Base-by-base conservation (phyloP, 176 grass and related monocot species). In the Bromus sterilis region DNA sequence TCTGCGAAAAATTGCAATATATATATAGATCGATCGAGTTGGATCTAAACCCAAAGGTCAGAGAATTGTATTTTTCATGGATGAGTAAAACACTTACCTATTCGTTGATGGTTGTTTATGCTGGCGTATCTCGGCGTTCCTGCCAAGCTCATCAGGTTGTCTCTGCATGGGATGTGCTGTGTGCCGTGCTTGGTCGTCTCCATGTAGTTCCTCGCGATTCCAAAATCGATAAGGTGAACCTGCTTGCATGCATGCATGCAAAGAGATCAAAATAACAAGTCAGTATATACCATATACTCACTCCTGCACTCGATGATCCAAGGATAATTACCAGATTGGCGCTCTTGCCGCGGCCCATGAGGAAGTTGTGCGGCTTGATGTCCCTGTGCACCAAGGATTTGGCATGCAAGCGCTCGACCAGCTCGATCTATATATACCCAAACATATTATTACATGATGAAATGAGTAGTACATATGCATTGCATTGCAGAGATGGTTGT, bases 341-440 rank as follows among this genome's bases (percentile, higher is more conserved):
- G 86, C 80, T 90, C 59, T 82, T 79, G 39, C 89, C 89, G 43
- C 83, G 83, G 66, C 93, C 93, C 87, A 92, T 91, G 57, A 95
- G 93, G 63, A 95, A 95, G 67, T 92, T 95, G 49, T 95, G 89
- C 0, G 93, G 87, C 82, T 95, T 95, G 56, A 95, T 92, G 83
- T 92, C 93, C 80, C 78, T 87, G 68, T 71, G 68, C 40, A 71
- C 1, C 25, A 46, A 71, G 30, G 40, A 71, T 11, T 46, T 71
- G 40, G 40, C 9, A 1, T 46, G 68, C 28, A 71, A 3, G 25
- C 15, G 8, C 41, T 71, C 68, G 40, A 71, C 5, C 15, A 39
- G 68, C 6, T 71, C 26, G 25, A 71, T 71, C 39, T 71, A n/a
- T n/a, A n/a, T n/a, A n/a, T n/a, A 71, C 6, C 7, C 3, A 71